Evolutionary conservation across 176 grass and related monocot genomes (phyloP).

Genomic region (Oryza officinalis): DNA sequence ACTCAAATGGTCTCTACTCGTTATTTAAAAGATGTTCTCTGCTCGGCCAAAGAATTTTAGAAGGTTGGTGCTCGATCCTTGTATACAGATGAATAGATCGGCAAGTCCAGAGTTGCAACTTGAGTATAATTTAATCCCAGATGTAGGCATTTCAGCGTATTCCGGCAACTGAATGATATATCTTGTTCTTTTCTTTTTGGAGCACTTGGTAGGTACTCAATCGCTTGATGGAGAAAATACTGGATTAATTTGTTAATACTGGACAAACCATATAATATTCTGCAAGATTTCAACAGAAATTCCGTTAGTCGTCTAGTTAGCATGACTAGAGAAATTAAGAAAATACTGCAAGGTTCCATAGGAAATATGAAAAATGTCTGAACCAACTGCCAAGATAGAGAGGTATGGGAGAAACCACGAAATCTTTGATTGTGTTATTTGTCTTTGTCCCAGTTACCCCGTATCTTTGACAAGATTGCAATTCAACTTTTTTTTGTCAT

Average conservation of each 20-base stretch:
- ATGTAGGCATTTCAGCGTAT: not conserved
- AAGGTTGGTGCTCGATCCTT: not conserved
- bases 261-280: not conserved
- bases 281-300: not conserved
- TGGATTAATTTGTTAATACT: not conserved
- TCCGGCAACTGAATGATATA: not conserved
- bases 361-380: not conserved
- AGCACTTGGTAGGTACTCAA: not conserved
- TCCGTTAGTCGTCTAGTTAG: not conserved
- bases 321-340: not conserved
- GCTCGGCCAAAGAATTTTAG: not conserved
- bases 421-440: not conserved
- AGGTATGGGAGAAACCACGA: not conserved
- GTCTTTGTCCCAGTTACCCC: conserved; percentile 15
- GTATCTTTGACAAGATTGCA: conserved; percentile 42
- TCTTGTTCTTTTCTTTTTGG: not conserved
- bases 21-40: not conserved
- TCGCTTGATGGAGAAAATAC: conserved; percentile 8
- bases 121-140: not conserved
- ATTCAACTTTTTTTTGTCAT: not conserved
- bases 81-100: not conserved
- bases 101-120: conserved; percentile 10
- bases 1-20: not conserved
- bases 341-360: not conserved
- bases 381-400: not conserved